Conservation (phyloP, 176 grass and related monocot genomes). For the Rhynchospora pubera region DNA sequence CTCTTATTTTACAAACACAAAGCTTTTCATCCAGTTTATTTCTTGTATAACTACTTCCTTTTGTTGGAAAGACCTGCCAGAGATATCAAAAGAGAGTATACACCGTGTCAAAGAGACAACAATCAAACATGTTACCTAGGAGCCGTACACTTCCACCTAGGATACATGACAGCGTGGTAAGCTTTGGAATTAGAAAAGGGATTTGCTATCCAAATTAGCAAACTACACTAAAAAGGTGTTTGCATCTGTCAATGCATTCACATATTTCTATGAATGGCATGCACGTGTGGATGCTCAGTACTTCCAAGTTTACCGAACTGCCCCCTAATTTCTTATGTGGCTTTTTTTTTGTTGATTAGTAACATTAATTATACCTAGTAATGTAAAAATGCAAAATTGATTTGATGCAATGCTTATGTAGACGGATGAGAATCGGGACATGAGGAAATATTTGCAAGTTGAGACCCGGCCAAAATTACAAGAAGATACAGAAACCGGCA, state of each 20-base stretch:
- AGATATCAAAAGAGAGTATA: neutral
- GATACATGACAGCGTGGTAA: conserved; percentile 47
- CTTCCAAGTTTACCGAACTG: neutral
- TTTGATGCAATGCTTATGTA: neutral
- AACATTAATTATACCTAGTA: neutral
- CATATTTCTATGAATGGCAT: neutral
- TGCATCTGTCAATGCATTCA: neutral
- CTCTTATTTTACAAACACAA: conserved; percentile 5
- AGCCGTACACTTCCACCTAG: conserved; percentile 60
- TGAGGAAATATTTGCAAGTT: conserved; percentile 48
- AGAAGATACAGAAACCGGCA: conserved; percentile 10
- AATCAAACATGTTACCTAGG: conserved; percentile 42
- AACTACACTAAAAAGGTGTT: neutral
- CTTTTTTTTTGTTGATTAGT: neutral
- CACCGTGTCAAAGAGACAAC: neutral
- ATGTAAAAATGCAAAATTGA: neutral
- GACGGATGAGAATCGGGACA: conserved; percentile 36
- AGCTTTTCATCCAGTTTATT: neutral
- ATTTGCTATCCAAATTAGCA: neutral
- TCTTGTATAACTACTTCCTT: neutral
- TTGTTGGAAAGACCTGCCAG: neutral
- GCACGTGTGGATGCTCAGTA: no score
- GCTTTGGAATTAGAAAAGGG: neutral
- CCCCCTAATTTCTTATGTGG: neutral
- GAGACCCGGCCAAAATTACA: conserved; percentile 25